Conservation (phyloP, 371 early-diverging fungal species). For the Haplosporangium sp. region DNA sequence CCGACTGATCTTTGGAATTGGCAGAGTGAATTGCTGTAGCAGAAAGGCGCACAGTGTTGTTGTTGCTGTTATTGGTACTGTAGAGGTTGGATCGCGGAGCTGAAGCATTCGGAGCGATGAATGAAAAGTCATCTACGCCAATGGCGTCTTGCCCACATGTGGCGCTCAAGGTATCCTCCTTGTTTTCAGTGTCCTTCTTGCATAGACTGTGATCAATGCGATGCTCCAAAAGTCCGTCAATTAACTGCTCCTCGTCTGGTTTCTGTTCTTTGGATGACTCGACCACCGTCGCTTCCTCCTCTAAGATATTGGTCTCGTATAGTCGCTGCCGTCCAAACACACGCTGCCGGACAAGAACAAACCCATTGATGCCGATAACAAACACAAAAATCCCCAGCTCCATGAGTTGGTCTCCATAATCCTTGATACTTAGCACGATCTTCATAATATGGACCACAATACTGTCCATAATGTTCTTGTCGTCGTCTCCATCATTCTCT, state of each 20-base stretch:
- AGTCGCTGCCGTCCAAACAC: conserved; percentile 48
- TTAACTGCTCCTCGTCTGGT: neutral
- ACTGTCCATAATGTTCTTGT: conserved; percentile 51
- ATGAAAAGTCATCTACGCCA: neutral
- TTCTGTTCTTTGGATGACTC: neutral
- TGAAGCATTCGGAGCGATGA: conserved; percentile 2
- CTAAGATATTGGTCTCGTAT: conserved; percentile 48
- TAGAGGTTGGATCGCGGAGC: too few relatives aligned
- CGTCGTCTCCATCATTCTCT: conserved; percentile 19
- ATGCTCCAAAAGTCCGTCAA: neutral
- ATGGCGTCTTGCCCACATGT: neutral
- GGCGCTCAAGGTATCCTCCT: neutral
- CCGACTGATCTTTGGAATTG: conserved; percentile 13
- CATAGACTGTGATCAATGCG: neutral
- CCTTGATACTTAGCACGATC: conserved; percentile 56
- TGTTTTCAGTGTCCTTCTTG: neutral
- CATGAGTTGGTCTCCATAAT: conserved; percentile 49
- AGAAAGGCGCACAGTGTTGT: conserved; percentile 5
- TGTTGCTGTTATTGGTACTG: conserved; percentile 39
- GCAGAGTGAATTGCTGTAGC: too few relatives aligned
- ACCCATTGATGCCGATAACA: conserved; percentile 64
- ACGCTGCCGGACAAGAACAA: conserved; percentile 62
- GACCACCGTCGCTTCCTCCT: conserved; percentile 31
- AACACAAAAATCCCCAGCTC: conserved; percentile 65
- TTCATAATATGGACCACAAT: conserved; percentile 55